A percentile compares a stretch with the other conserved stretches of the same genome.
Conservation (phyloP, 495 filamentous ascomycete genomes). For the Penicillium angulare region DNA sequence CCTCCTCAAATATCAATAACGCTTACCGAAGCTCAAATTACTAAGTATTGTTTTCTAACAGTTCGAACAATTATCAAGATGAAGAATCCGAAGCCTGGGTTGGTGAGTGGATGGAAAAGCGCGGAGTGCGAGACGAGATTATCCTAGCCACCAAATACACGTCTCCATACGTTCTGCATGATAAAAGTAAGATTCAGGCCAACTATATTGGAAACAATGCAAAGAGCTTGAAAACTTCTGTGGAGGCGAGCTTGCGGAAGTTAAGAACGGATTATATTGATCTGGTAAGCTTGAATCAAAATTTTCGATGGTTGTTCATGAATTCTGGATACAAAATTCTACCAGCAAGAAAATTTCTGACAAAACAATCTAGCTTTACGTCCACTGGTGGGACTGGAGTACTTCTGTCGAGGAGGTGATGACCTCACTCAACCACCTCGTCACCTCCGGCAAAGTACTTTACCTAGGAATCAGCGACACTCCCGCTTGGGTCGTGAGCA, state of each 20-base stretch:
- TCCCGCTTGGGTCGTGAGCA: conserved; percentile 62
- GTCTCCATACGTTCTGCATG: conserved; percentile 31
- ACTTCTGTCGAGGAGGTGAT: conserved; percentile 62
- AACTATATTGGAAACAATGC: conserved; percentile 58
- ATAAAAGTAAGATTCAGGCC: conserved; percentile 42
- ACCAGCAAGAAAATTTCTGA: no score
- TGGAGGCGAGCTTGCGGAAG: conserved; percentile 56
- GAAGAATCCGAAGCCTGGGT: conserved; percentile 54
- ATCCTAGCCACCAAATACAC: conserved; percentile 76
- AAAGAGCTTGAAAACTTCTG: conserved; percentile 52
- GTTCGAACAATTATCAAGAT: conserved; percentile 54
- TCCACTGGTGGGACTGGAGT: conserved; percentile 61
- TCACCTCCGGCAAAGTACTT: conserved; percentile 57
- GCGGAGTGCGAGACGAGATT: conserved; percentile 58
- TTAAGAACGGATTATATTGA: conserved; percentile 67
- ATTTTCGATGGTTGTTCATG: no score
- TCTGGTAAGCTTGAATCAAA: no score
- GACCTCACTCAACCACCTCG: conserved; percentile 56
- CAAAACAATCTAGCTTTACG: conserved; percentile 44
- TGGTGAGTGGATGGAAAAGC: conserved; percentile 57
- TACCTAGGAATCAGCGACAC: conserved; percentile 64
- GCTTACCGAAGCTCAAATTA: background rate
- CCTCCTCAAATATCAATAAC: no score
- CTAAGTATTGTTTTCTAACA: background rate
- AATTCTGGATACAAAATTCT: background rate